A percentile compares a stretch with the other conserved stretches of the same genome.
Evolutionary conservation across 805 yeast genomes (phyloP).

Genomic region (Metschnikowia gelsemii): DNA sequence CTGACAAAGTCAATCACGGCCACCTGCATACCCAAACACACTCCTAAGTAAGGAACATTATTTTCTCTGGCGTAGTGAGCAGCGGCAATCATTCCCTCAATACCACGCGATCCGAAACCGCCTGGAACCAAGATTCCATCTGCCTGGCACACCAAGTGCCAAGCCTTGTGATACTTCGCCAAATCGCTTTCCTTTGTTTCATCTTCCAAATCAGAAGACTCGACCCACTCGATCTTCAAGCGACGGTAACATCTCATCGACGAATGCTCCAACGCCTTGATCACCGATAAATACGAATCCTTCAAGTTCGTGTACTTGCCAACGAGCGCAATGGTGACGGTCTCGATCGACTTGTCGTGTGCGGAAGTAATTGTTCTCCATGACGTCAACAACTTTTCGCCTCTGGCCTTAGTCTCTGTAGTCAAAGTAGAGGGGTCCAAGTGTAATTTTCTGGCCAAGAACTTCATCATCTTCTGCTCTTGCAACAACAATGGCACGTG

Average conservation of each 20-base stretch:
- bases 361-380: conserved; percentile 81
- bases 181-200: conserved; percentile 62
- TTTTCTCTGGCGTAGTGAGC: conserved; percentile 98
- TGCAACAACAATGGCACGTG: conserved; percentile 91
- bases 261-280: conserved; percentile 92
- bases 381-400: conserved; percentile 64
- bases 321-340: conserved; percentile 91
- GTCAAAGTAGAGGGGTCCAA: conserved; percentile 47
- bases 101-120: conserved; percentile 96
- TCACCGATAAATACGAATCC: conserved; percentile 92
- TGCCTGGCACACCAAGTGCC: conserved; percentile 90
- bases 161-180: conserved; percentile 86
- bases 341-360: conserved; percentile 80
- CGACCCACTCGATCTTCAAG: conserved; percentile 93
- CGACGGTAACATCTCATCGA: conserved; percentile 85
- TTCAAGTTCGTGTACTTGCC: conserved; percentile 96
- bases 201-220: conserved; percentile 84
- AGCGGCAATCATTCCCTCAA: conserved; percentile 96
- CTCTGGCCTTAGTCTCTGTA: conserved; percentile 56
- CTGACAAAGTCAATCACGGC: conserved; percentile 94
- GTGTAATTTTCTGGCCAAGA: conserved; percentile 64
- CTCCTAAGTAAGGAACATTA: conserved; percentile 91
- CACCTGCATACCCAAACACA: conserved; percentile 94
- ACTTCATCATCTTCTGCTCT: conserved; percentile 81
- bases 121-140: conserved; percentile 98